These are phyloP conservation scores for Canavalia ensiformis DNA, from an alignment of 306 rosid genomes.

Conservation along the genomic window DNA sequence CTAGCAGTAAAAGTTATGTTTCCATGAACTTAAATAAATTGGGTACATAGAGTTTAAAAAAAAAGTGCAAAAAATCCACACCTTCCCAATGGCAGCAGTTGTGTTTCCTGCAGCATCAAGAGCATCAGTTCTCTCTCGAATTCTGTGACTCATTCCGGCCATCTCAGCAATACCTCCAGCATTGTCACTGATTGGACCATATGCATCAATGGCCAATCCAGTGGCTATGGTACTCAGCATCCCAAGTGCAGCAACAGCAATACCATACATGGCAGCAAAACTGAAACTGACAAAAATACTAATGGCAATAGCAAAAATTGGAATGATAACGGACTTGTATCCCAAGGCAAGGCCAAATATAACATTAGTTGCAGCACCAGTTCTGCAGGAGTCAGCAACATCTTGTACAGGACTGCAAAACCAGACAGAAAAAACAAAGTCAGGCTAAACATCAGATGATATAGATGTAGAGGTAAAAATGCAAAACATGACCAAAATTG, in stretches of 20 bases:
- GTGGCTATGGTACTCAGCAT: slow-evolving; percentile 97
- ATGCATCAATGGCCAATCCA: slow-evolving; percentile 96
- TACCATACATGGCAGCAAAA: slow-evolving; percentile 98
- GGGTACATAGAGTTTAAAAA: background rate
- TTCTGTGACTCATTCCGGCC: slow-evolving; percentile 99
- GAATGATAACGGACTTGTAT: slow-evolving; percentile 96
- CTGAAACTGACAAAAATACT: slow-evolving; percentile 93
- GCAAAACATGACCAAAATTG: slow-evolving; percentile 10
- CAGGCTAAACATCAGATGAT: background rate
- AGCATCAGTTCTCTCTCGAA: slow-evolving; percentile 96
- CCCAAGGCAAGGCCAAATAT: slow-evolving; percentile 99
- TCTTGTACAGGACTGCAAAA: slow-evolving; percentile 94
- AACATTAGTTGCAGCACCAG: slow-evolving; percentile 98
- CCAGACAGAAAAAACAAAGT: slow-evolving; percentile 18
- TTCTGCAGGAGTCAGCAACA: slow-evolving; percentile 95
- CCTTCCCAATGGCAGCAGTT: slow-evolving; percentile 98
- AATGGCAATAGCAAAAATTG: slow-evolving; percentile 90
- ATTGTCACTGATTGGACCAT: slow-evolving; percentile 98
- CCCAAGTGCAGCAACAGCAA: slow-evolving; percentile 98
- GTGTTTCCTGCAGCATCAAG: slow-evolving; percentile 99
- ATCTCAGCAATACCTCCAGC: slow-evolving; percentile 99
- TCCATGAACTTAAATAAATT: background rate
- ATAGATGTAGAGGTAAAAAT: background rate
- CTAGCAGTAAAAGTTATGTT: background rate
- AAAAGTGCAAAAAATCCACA: slow-evolving; percentile 39